Evolutionary conservation across 257 asterid genomes (phyloP).

Genomic region (Ilex aquifolium): DNA sequence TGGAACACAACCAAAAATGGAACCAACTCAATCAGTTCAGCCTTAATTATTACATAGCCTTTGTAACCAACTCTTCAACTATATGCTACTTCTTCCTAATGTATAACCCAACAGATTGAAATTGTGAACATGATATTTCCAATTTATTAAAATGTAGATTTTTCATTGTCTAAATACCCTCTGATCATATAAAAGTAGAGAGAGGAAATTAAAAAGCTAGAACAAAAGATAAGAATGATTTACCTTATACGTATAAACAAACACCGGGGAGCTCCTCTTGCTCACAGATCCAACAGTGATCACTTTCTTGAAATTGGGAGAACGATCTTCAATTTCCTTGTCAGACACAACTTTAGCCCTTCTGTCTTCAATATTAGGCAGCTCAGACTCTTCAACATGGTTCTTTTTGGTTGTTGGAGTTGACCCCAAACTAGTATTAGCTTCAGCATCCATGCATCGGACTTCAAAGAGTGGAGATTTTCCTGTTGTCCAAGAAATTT

Average conservation of each 20-base stretch:
- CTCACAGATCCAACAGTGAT: constrained; percentile 21
- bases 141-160: not conserved
- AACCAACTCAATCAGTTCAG: not conserved
- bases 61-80: too few relatives aligned
- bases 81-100: too few relatives aligned
- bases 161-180: not conserved
- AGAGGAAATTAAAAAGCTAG: constrained; percentile 6
- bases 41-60: too few relatives aligned
- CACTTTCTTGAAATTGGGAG: constrained; percentile 34
- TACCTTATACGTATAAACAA: constrained; percentile 73
- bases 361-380: constrained; percentile 14
- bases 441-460: constrained; percentile 48
- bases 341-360: constrained; percentile 24
- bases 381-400: constrained; percentile 20
- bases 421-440: constrained; percentile 20
- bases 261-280: constrained; percentile 43
- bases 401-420: constrained; percentile 26
- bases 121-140: not conserved
- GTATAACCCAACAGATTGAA: too few relatives aligned
- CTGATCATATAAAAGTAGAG: constrained; percentile 1
- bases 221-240: constrained; percentile 11
- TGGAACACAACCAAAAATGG: constrained; percentile 24
- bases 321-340: constrained; percentile 34
- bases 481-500: constrained; percentile 35
- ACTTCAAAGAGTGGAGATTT: constrained; percentile 78